phyloP scores from a whole-genome alignment of 139 green algal species.

The Volvox reticuliferus region DNA sequence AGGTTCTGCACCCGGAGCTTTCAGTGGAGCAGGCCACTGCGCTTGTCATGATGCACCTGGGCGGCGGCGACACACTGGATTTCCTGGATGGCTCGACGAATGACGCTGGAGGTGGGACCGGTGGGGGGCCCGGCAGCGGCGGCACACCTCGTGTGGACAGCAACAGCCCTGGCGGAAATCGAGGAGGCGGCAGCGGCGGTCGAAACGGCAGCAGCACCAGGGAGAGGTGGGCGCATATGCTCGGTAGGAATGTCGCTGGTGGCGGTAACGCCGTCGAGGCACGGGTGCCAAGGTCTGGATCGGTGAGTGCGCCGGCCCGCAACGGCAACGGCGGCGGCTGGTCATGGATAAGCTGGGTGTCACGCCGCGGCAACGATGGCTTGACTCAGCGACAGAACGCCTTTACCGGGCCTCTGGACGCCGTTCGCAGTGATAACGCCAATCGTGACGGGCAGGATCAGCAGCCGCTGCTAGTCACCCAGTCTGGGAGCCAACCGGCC shows the following conservation, averaged over 20 bases:
- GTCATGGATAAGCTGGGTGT: not conserved
- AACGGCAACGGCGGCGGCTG: too few relatives aligned
- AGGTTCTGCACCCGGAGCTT: slow-evolving; percentile 53
- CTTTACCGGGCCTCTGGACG: not conserved
- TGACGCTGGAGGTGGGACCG: not conserved
- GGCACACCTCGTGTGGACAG: not conserved
- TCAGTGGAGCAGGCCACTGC: slow-evolving; percentile 47
- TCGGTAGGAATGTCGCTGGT: not conserved
- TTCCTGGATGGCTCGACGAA: not conserved
- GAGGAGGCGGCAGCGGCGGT: not conserved
- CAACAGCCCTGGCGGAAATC: not conserved
- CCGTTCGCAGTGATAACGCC: too few relatives aligned
- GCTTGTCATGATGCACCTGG: slow-evolving; percentile 22
- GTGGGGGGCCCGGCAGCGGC: not conserved
- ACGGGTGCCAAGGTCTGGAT: not conserved
- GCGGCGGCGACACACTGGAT: not conserved
- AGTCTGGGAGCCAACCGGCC: too few relatives aligned
- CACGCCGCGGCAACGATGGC: not conserved
- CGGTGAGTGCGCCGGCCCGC: too few relatives aligned
- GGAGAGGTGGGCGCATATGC: not conserved
- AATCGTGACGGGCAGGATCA: too few relatives aligned
- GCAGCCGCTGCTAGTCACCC: too few relatives aligned
- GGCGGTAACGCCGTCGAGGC: too few relatives aligned
- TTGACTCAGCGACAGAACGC: not conserved
- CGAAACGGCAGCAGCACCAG: not conserved